Conservation (phyloP, 2,329 filamentous ascomycete species). For the Aureobasidium sp. region DNA sequence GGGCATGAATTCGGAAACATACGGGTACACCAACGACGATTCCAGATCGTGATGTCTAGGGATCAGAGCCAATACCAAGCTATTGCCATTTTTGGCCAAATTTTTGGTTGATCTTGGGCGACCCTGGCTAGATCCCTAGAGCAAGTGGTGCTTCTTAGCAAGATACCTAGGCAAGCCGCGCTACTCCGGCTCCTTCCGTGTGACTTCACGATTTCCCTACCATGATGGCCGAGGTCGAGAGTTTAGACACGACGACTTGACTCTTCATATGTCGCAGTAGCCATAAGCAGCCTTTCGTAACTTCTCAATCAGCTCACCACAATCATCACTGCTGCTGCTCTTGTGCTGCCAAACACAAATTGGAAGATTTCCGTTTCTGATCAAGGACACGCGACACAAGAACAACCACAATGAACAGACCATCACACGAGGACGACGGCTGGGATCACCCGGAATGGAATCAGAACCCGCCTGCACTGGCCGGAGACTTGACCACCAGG, state of each 20-base stretch:
- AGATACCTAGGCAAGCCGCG: not conserved
- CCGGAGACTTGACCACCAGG: conserved; percentile 54
- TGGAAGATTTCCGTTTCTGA: not conserved
- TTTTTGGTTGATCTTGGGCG: too few relatives aligned
- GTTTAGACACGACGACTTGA: not conserved
- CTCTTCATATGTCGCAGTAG: not conserved
- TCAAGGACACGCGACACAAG: conserved; percentile 11
- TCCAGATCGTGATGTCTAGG: not conserved
- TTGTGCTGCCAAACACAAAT: not conserved
- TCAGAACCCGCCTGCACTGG: conserved; percentile 53
- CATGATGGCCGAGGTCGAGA: conserved; percentile 13
- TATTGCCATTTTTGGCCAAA: not conserved
- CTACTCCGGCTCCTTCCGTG: conserved; percentile 3
- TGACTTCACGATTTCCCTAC: conserved; percentile 8
- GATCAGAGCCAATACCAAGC: not conserved
- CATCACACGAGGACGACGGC: conserved; percentile 53
- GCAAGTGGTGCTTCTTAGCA: not conserved
- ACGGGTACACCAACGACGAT: not conserved
- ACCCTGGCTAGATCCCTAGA: not conserved
- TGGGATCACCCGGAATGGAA: conserved; percentile 47
- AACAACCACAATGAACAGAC: conserved; percentile 52
- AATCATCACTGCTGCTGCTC: not conserved
- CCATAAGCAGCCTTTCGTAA: not conserved
- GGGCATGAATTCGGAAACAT: not conserved
- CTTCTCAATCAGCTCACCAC: not conserved